Conservation (phyloP, 345 rosid genomes). For the Syzygium grande region DNA sequence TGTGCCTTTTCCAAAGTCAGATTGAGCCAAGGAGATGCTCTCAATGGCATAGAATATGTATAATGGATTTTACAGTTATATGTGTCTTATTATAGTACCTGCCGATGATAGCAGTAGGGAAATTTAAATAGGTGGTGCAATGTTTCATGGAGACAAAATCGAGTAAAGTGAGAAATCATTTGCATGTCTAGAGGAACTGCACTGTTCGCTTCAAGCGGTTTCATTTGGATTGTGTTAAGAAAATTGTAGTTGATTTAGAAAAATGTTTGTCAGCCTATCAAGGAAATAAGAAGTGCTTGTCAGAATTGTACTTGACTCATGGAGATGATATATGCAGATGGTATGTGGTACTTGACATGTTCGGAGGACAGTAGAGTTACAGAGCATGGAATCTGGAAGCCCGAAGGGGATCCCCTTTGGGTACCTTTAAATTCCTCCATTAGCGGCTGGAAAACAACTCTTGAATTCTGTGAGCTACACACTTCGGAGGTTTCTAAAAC, state of each 20-base stretch:
- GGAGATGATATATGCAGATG: not conserved
- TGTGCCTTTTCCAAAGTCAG: not conserved
- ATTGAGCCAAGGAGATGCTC: not conserved
- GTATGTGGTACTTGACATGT: not conserved
- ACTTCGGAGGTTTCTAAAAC: not conserved
- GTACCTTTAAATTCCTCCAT: not conserved
- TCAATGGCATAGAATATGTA: not conserved
- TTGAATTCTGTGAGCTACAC: not conserved
- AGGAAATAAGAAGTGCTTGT: not conserved
- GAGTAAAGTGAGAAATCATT: not conserved
- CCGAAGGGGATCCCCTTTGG: not conserved
- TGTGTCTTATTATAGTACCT: not conserved
- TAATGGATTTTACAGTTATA: not conserved
- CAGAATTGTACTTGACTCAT: not conserved
- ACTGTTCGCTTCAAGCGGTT: not conserved
- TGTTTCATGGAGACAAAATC: not conserved
- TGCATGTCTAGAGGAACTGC: not conserved
- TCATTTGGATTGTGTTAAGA: not conserved
- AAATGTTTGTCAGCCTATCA: not conserved
- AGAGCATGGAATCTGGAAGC: constrained; percentile 4
- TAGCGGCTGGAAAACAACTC: constrained; percentile 5
- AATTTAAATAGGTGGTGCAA: not conserved
- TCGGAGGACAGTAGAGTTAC: not conserved
- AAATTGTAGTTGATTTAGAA: not conserved
- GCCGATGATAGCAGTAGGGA: not conserved